Conservation (phyloP, 768 basidiomycete species). For the Lentinula raphanica region DNA sequence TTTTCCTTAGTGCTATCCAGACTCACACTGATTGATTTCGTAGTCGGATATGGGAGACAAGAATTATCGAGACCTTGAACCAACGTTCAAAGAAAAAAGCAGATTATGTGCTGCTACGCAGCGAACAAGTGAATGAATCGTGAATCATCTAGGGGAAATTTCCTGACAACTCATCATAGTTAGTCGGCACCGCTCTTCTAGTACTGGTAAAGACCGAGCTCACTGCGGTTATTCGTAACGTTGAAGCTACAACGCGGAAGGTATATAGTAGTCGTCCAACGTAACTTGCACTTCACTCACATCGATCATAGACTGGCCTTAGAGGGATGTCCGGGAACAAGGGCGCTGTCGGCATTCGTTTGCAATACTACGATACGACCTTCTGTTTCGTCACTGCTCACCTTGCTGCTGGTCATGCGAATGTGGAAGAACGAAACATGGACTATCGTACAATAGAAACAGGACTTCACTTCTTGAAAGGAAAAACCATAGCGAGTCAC, state of each 20-base stretch:
- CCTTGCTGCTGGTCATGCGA: constrained; percentile 91
- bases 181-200: constrained; percentile 92
- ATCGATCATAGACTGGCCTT: constrained; percentile 59
- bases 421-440: constrained; percentile 84
- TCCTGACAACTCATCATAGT: constrained; percentile 38
- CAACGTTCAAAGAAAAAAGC: constrained; percentile 59
- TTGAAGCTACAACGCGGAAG: constrained; percentile 90
- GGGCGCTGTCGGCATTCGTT: constrained; percentile 89
- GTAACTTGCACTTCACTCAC: not conserved
- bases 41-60: constrained; percentile 84
- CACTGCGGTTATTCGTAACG: constrained; percentile 77
- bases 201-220: constrained; percentile 77
- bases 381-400: constrained; percentile 97
- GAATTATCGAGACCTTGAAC: constrained; percentile 75
- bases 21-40: not conserved
- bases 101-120: constrained; percentile 82
- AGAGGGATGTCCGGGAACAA: constrained; percentile 97
- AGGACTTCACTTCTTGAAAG: constrained; percentile 83
- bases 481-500: constrained; percentile 84
- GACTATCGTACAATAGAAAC: constrained; percentile 86
- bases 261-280: constrained; percentile 39
- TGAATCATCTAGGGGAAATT: not conserved
- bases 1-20: not conserved
- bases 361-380: constrained; percentile 86
- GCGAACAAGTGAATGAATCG: constrained; percentile 72